Evolutionary conservation across 192 early-diverging fungal genomes (phyloP).

Genomic region (Entomortierella lignicola): DNA sequence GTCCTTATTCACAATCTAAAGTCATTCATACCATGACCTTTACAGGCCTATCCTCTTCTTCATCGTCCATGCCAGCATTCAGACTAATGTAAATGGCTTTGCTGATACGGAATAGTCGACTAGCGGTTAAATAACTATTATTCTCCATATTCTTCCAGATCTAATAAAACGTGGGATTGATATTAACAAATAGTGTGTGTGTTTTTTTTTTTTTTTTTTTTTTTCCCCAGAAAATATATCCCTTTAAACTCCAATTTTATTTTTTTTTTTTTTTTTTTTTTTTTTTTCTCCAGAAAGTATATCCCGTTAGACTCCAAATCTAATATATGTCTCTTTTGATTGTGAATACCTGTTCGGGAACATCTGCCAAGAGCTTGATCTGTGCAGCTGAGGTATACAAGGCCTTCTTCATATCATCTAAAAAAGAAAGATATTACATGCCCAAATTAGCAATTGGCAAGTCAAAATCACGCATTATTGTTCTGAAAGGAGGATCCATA

Average conservation of each 20-base stretch:
- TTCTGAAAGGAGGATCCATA: too few relatives aligned
- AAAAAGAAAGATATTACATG: neutral
- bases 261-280: too few relatives aligned
- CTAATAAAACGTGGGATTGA: too few relatives aligned
- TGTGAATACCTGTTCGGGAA: constrained; percentile 88
- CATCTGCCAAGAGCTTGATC: constrained; percentile 86
- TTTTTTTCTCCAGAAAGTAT: too few relatives aligned
- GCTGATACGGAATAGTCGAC: constrained; percentile 76
- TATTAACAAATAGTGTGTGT: too few relatives aligned
- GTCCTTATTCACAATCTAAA: too few relatives aligned
- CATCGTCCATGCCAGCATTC: constrained; percentile 58
- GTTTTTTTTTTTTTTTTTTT: too few relatives aligned
- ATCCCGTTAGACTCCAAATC: too few relatives aligned
- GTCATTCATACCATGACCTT: constrained; percentile 32
- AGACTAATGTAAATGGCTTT: constrained; percentile 76
- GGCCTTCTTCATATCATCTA: constrained; percentile 67
- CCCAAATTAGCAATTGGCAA: neutral
- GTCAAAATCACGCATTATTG: too few relatives aligned
- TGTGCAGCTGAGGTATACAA: constrained; percentile 80
- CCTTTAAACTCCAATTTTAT: too few relatives aligned
- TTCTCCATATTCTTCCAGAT: constrained; percentile 86
- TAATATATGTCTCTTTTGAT: too few relatives aligned
- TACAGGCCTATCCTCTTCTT: constrained; percentile 16
- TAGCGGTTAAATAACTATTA: constrained; percentile 75
- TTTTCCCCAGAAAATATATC: too few relatives aligned